Conservation (phyloP, 768 basidiomycete species). For the Cystobasidium ongulense region DNA sequence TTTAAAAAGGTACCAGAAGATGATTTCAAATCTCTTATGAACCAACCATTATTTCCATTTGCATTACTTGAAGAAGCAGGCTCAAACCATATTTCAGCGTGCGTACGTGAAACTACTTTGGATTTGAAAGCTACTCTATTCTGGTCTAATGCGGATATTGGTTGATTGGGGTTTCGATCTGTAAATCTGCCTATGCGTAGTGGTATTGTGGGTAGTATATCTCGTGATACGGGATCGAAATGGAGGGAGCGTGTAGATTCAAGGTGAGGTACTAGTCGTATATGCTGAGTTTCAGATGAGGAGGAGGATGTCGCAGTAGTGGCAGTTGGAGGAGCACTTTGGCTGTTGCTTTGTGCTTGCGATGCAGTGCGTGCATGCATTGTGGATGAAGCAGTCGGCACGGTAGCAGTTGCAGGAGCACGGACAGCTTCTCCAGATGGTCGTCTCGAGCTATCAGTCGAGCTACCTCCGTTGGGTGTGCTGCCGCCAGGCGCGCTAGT, state of each 20-base stretch:
- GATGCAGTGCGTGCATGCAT: not conserved
- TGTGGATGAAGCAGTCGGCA: not conserved
- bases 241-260: conserved; percentile 78
- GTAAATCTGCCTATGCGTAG: conserved; percentile 92
- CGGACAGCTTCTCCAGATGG: not conserved
- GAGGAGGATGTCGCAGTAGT: conserved; percentile 1
- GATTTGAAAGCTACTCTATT: conserved; percentile 86
- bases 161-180: conserved; percentile 59
- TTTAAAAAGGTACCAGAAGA: conserved; percentile 91
- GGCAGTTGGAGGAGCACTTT: not conserved
- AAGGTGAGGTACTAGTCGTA: conserved; percentile 90
- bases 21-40: conserved; percentile 83
- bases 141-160: conserved; percentile 57
- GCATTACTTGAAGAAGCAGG: conserved; percentile 40
- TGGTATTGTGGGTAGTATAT: conserved; percentile 63
- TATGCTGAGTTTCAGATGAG: conserved; percentile 48
- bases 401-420: not conserved
- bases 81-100: conserved; percentile 84
- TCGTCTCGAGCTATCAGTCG: not conserved
- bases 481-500: not conserved
- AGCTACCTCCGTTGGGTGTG: not conserved
- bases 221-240: conserved; percentile 85
- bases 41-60: conserved; percentile 51
- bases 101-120: conserved; percentile 88
- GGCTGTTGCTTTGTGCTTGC: not conserved